These are phyloP conservation scores for Anisodus acutangulus DNA, from an alignment of 257 asterid species.

Conservation along the genomic window DNA sequence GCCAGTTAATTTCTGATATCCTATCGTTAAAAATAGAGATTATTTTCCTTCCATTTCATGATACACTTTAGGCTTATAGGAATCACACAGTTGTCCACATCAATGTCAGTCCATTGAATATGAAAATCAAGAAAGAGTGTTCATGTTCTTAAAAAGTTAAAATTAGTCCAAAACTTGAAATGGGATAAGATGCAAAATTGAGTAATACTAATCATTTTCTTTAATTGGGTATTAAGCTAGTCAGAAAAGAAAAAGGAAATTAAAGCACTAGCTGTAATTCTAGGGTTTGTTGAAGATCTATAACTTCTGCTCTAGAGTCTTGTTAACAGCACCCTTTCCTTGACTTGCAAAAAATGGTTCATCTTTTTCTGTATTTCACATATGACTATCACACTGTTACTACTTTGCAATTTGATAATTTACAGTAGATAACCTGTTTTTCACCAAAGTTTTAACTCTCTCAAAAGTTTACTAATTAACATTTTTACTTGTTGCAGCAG, in stretches of 20 bases:
- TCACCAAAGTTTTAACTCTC: constrained; percentile 10
- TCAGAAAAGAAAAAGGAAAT: not conserved
- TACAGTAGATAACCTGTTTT: constrained; percentile 35
- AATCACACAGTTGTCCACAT: constrained; percentile 27
- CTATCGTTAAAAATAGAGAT: not conserved
- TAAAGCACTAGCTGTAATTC: not conserved
- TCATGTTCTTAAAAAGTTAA: too few species aligned
- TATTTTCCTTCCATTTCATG: not conserved
- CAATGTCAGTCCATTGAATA: not conserved
- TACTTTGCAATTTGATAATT: constrained; percentile 16
- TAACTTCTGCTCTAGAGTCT: too few species aligned
- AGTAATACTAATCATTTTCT: too few species aligned
- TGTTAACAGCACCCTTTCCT: too few species aligned
- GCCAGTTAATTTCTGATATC: too few species aligned
- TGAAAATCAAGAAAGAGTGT: not conserved
- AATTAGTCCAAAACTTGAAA: not conserved
- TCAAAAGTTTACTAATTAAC: too few species aligned
- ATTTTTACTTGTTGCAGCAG: too few species aligned
- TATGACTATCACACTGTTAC: too few species aligned
- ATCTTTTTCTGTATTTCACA: not conserved
- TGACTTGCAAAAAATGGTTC: too few species aligned
- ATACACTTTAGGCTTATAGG: not conserved
- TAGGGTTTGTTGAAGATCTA: not conserved
- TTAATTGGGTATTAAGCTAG: not conserved
- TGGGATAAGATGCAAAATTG: not conserved